Base-by-base conservation (phyloP, 768 basidiomycete species). In the Lactifluus rugatus region DNA sequence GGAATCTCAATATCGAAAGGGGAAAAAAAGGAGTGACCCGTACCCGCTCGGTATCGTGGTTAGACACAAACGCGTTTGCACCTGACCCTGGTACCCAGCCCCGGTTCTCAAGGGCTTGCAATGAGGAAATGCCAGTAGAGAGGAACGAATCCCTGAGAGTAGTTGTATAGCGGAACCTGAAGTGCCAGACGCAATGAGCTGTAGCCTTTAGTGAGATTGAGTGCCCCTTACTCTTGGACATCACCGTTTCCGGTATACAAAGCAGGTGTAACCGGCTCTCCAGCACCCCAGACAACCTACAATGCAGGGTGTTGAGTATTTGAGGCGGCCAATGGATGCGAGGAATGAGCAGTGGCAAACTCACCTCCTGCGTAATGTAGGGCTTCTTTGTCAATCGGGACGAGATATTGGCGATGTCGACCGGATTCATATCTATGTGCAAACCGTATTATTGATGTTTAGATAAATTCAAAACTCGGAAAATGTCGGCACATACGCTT, bases 21-120 rank as follows among this genome's bases (percentile, higher is more conserved):
- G n/a, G 9, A 10, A 7, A 6, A 6, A 36, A 19, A 2, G 10
- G 0, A 36, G 32, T 23, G 23, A 6, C 62, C 73, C 51, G n/a
- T 55, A 73, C 74, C 39, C 85, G 70, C 67, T 86, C 85, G 1
- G 84, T 86, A 62, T 87, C 85, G 56, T 86, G 85, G 63, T 87
- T 84, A 0, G 79, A 72, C 4, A 86, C 83, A 58, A 86, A 86
- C 7, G 81, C 77, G 61, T 86, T 87, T 0, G 84, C 84, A 16
- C 65, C 62, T 0, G 67, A 70, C 2, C 82, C 75, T 0, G 78
- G 44, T 1, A 85, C 72, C 84, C 83, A 87, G 2, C 82, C 82
- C 65, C 68, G 70, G 57, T 69, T 75, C 34, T 83, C 79, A 16
- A 85, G 66, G 60, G 77, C 74, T 62, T 80, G 74, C 23, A 86